Percentiles rank a stretch among this genome's conserved stretches.
phyloP scores from a whole-genome alignment of 139 green algal species.

The Deuterostichococcus epilithicus region DNA sequence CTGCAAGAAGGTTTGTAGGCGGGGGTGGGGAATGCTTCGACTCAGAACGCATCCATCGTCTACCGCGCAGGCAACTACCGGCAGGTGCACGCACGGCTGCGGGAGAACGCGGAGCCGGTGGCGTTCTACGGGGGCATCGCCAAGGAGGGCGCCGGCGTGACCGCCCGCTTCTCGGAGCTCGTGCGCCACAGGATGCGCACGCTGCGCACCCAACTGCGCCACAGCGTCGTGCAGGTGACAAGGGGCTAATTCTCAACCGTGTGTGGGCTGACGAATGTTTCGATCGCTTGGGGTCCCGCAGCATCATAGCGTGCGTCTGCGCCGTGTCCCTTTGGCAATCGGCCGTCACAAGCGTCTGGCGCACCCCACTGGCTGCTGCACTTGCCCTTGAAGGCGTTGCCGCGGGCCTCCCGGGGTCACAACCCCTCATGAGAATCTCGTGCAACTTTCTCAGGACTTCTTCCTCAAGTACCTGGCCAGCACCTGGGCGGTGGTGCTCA shows the following conservation, averaged over 20 bases:
- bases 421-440: no score
- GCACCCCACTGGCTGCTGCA: no score
- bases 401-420: no score
- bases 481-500: conserved; percentile 71
- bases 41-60: background rate
- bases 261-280: no score
- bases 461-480: conserved; percentile 74
- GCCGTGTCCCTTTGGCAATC: no score
- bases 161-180: conserved; percentile 29
- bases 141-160: conserved; percentile 41
- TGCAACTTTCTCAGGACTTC: conserved; percentile 66
- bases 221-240: conserved; percentile 63
- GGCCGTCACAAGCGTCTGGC: no score
- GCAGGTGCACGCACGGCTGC: conserved; percentile 42
- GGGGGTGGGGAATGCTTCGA: no score
- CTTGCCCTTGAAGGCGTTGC: no score
- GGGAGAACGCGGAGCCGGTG: conserved; percentile 49
- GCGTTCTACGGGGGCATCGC: conserved; percentile 54
- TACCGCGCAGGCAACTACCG: conserved; percentile 31
- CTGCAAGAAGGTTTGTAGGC: no score
- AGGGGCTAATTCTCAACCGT: no score
- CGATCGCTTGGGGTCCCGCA: no score
- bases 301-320: no score
- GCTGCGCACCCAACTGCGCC: conserved; percentile 60
- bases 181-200: conserved; percentile 35